Base-by-base conservation (phyloP, 2,329 filamentous ascomycete species). In the Gliomastix tumulicola region DNA sequence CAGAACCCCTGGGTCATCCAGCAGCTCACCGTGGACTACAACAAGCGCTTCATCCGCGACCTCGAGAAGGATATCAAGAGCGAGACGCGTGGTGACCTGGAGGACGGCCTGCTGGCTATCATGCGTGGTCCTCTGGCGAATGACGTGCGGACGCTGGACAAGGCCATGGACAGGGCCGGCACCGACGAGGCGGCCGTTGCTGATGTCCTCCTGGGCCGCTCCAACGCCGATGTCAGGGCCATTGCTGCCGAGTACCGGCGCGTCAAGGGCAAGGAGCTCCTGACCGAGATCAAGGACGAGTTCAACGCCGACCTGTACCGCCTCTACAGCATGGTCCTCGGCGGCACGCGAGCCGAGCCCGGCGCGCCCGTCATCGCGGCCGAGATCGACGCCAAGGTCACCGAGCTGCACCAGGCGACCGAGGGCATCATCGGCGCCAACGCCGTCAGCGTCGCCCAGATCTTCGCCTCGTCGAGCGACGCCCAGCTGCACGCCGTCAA, bases 191-290 rank as follows among this genome's bases (percentile, higher is more conserved):
- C 54, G 17, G 52, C 56, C 4, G 41, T 62, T 6, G 57, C 54
- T 9, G 56, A 59, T 13, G 53, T 60, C 4, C 47, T 62, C 1
- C 40, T 61, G 1, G 53, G 53, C 17, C 57, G 57, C 0, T 58
- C 56, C 10, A 62, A 62, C 20, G 55, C 57, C 4, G 57, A 62
- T 27, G 48, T 60, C 2, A 47, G 50, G 4, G 57, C 55, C 11
- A 61, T 62, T 7, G 16, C 21, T 2, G 41, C 46, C 4, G 52
- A 57, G 40, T 62, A 58, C 21, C 49, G 38, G 34, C 48, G 47
- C 4, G 33, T 49, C 30, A 44, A 46, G 2, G 51, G 49, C 33
- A 46, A 43, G 3, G 55, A 61, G 2, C 46, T 62, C 4, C 36
- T 56, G 0, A 40, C 42, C 1, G 53, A 56, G 32, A 50, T 61